Conservation (phyloP, 257 asterid species). For the Marsdenia floribunda region DNA sequence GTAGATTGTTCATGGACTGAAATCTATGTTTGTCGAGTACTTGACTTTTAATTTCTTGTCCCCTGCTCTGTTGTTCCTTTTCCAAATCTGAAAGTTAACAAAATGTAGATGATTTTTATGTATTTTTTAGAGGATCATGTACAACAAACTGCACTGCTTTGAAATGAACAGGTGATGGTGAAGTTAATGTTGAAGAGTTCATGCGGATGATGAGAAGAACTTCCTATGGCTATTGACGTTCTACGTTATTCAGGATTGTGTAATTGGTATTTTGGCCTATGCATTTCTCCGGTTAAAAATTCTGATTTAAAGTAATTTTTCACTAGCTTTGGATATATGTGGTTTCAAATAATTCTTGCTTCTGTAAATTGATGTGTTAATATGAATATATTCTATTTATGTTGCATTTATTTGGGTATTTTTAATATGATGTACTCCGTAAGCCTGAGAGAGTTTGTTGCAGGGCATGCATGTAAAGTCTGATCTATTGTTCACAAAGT, state of each 20-base stretch:
- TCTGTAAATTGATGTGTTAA: neutral
- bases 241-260: neutral
- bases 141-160: neutral
- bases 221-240: conserved; percentile 52
- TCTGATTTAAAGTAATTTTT: neutral
- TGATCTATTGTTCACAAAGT: too few relatives aligned
- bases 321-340: neutral
- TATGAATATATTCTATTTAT: too few relatives aligned
- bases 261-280: neutral
- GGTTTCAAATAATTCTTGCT: neutral
- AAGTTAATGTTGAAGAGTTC: conserved; percentile 75
- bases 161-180: conserved; percentile 73
- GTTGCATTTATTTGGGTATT: too few relatives aligned
- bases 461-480: too few relatives aligned
- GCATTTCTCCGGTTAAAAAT: neutral
- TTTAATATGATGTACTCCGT: too few relatives aligned
- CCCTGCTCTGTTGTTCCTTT: neutral
- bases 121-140: neutral
- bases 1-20: neutral
- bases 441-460: too few relatives aligned
- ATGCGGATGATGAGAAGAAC: conserved; percentile 90
- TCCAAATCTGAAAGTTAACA: neutral
- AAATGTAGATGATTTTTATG: neutral
- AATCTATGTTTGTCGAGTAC: neutral
- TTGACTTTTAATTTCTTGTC: neutral